Evolutionary conservation across 352 stramenopile species (phyloP).

Genomic region (Blastocystis sp.): DNA sequence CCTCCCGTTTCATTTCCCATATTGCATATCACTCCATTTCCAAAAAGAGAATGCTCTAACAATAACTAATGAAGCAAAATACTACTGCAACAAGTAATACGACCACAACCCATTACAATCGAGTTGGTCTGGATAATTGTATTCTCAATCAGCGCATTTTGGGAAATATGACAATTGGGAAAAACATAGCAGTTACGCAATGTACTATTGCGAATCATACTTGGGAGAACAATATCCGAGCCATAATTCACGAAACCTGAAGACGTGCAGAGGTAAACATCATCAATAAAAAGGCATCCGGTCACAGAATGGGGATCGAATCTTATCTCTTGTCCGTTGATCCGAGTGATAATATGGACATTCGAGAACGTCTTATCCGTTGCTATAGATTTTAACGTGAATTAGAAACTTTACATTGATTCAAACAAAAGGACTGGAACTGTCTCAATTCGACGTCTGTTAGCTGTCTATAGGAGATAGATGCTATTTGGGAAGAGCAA

Average conservation of each 20-base stretch:
- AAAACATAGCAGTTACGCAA: constrained; percentile 44
- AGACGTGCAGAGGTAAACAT: not conserved
- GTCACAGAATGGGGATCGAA: not conserved
- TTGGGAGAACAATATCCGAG: not conserved
- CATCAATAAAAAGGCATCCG: constrained; percentile 29
- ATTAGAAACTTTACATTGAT: not conserved
- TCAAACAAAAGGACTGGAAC: not conserved
- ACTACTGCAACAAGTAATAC: constrained; percentile 67
- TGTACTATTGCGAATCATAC: not conserved
- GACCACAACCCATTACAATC: constrained; percentile 72
- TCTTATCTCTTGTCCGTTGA: not conserved
- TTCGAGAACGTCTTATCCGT: not conserved
- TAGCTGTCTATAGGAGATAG: too few relatives aligned
- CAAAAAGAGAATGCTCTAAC: constrained; percentile 63
- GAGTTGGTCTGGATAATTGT: constrained; percentile 64
- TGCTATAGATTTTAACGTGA: not conserved
- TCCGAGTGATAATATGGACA: not conserved
- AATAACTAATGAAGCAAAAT: not conserved
- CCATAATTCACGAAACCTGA: not conserved
- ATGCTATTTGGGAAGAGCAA: too few relatives aligned
- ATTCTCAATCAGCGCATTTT: constrained; percentile 64
- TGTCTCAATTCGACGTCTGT: too few relatives aligned
- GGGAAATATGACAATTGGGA: not conserved
- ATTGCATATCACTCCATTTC: constrained; percentile 71
- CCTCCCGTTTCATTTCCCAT: constrained; percentile 77